A percentile compares a stretch with the other conserved stretches of the same genome.
Evolutionary conservation across 805 yeast genomes (phyloP).

Genomic region (Candida piceae): DNA sequence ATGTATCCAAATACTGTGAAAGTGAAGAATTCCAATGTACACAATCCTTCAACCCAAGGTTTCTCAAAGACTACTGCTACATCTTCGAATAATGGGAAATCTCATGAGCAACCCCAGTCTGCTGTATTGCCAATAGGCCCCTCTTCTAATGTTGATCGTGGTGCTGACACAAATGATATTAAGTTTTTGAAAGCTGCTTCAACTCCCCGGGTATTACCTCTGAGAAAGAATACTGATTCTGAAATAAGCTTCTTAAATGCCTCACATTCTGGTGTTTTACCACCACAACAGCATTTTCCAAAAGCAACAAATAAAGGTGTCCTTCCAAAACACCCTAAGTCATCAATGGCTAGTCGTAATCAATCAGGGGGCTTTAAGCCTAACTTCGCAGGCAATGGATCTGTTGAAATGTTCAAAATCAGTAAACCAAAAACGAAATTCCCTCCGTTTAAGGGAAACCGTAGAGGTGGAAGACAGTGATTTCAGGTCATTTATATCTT

Average conservation of each 20-base stretch:
- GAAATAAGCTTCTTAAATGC: not conserved
- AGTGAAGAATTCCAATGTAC: too few species aligned
- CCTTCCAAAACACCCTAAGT: too few species aligned
- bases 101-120: too few species aligned
- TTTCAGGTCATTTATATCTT: too few species aligned
- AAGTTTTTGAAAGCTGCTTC: not conserved
- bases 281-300: not conserved
- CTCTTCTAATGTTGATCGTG: too few species aligned
- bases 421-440: conserved; percentile 16
- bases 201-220: not conserved
- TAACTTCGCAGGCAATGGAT: not conserved
- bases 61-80: too few species aligned
- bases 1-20: too few species aligned
- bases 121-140: too few species aligned
- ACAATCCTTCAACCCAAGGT: too few species aligned
- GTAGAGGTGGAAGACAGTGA: conserved; percentile 1
- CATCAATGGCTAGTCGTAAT: too few species aligned
- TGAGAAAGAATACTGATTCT: not conserved
- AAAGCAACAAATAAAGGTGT: not conserved
- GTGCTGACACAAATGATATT: not conserved
- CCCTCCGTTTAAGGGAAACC: conserved; percentile 1
- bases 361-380: too few species aligned
- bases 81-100: too few species aligned
- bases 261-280: conserved; percentile 1
- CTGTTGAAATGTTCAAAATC: conserved; percentile 16